Conservation (phyloP, 202 grass and related monocot species). For the Hordeum pubiflorum region DNA sequence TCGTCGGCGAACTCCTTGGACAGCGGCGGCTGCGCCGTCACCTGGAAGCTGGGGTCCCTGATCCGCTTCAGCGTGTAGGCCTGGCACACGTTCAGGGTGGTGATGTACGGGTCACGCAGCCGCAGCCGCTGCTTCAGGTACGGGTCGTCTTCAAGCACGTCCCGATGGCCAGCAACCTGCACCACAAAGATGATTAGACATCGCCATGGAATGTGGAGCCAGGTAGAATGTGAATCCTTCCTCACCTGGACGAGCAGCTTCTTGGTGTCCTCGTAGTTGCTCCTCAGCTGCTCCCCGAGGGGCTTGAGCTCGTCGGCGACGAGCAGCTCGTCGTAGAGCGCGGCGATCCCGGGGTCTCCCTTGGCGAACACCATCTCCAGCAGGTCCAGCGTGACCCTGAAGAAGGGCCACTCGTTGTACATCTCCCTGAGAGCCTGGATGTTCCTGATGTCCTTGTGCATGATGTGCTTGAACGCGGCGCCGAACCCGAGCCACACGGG, state of each 20-base stretch:
- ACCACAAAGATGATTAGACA: not conserved
- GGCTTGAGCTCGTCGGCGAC: slow-evolving; percentile 50
- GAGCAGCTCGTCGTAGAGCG: slow-evolving; percentile 60
- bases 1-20: slow-evolving; percentile 43
- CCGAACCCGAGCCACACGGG: slow-evolving; percentile 86
- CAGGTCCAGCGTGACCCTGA: slow-evolving; percentile 83
- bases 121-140: slow-evolving; percentile 66
- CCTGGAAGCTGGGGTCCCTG: slow-evolving; percentile 49
- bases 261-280: slow-evolving; percentile 48
- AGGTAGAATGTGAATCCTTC: not conserved
- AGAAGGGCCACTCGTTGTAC: slow-evolving; percentile 92
- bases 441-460: slow-evolving; percentile 66
- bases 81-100: slow-evolving; percentile 70
- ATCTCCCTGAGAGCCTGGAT: slow-evolving; percentile 51
- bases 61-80: slow-evolving; percentile 79
- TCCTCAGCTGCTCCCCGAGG: slow-evolving; percentile 62
- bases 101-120: slow-evolving; percentile 74
- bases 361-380: slow-evolving; percentile 96
- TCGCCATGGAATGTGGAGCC: not conserved
- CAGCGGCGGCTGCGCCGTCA: slow-evolving; percentile 6
- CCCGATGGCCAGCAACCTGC: slow-evolving; percentile 76
- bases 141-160: slow-evolving; percentile 58
- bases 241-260: slow-evolving; percentile 60
- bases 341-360: slow-evolving; percentile 71
- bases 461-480: slow-evolving; percentile 40